These are phyloP conservation scores for Bipolaris bicolor DNA, from an alignment of 2,329 filamentous ascomycete species.

Conservation along the genomic window DNA sequence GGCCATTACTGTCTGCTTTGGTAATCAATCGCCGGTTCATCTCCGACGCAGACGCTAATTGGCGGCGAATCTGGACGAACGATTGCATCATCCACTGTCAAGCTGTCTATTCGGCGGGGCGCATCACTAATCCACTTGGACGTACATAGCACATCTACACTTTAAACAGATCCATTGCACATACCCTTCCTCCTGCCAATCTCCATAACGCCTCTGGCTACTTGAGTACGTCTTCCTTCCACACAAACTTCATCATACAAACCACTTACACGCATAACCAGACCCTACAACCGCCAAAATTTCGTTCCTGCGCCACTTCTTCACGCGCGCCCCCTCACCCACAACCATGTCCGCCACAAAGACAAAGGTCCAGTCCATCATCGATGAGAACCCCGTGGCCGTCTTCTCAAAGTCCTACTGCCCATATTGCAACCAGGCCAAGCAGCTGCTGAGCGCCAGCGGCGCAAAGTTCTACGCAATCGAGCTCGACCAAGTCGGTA, in stretches of 20 bases:
- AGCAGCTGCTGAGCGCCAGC: conserved; percentile 71
- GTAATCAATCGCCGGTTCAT: conserved; percentile 21
- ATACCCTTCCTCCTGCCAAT: not conserved
- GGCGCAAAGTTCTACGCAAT: conserved; percentile 75
- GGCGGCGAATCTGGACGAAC: conserved; percentile 14
- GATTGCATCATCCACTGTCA: conserved; percentile 43
- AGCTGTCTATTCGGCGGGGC: conserved; percentile 35
- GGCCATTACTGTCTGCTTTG: conserved; percentile 9
- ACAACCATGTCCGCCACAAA: conserved; percentile 82
- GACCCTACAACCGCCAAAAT: conserved; percentile 55
- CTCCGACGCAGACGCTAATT: conserved; percentile 5
- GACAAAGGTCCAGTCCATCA: conserved; percentile 82
- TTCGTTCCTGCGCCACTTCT: conserved; percentile 74
- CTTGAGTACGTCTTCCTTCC: not conserved
- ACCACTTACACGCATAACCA: conserved; percentile 3
- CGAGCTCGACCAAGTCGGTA: conserved; percentile 86
- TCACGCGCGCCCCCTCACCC: conserved; percentile 64
- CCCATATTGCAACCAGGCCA: conserved; percentile 85
- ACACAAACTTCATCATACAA: not conserved
- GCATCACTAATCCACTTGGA: conserved; percentile 32
- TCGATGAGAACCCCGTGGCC: conserved; percentile 86
- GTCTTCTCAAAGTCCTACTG: conserved; percentile 98
- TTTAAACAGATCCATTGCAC: not conserved
- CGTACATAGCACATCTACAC: conserved; percentile 16
- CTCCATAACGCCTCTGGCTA: not conserved